A percentile compares a stretch with the other conserved stretches of the same genome.
Evolutionary conservation across 768 basidiomycete species (phyloP).

Genomic region (Suillus tomentosus): DNA sequence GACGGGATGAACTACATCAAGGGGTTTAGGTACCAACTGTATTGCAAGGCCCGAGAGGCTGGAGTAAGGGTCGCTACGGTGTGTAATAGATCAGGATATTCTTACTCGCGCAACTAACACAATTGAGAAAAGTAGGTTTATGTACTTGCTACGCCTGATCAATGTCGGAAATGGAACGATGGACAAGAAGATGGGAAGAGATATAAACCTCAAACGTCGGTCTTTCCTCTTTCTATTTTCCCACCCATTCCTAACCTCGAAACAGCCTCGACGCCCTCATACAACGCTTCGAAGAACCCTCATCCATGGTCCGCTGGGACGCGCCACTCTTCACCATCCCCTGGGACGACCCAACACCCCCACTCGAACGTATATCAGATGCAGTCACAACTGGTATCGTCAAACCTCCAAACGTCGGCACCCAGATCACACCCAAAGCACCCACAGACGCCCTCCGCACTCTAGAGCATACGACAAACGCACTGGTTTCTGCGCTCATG

Average conservation of each 20-base stretch:
- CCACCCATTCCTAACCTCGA: not conserved
- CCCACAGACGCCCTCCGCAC: slow-evolving; percentile 86
- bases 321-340: slow-evolving; percentile 88
- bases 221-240: not conserved
- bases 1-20: slow-evolving; percentile 98
- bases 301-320: slow-evolving; percentile 99
- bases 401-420: slow-evolving; percentile 88
- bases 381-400: slow-evolving; percentile 77
- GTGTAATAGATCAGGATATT: slow-evolving; percentile 29
- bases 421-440: slow-evolving; percentile 73
- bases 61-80: slow-evolving; percentile 88
- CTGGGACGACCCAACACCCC: slow-evolving; percentile 69
- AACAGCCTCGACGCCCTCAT: slow-evolving; percentile 58
- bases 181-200: slow-evolving; percentile 45
- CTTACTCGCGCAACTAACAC: slow-evolving; percentile 11
- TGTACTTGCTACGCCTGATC: slow-evolving; percentile 67
- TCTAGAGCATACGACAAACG: slow-evolving; percentile 76
- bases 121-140: slow-evolving; percentile 55
- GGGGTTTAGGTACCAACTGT: slow-evolving; percentile 97
- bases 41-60: slow-evolving; percentile 90
- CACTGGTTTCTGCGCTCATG: slow-evolving; percentile 73
- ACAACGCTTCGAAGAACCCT: slow-evolving; percentile 92
- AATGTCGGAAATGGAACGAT: slow-evolving; percentile 77
- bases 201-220: slow-evolving; percentile 75
- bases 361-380: slow-evolving; percentile 74